Evolutionary conservation across 192 early-diverging fungal species (phyloP).

Genomic region (Backusella liffmaniae): DNA sequence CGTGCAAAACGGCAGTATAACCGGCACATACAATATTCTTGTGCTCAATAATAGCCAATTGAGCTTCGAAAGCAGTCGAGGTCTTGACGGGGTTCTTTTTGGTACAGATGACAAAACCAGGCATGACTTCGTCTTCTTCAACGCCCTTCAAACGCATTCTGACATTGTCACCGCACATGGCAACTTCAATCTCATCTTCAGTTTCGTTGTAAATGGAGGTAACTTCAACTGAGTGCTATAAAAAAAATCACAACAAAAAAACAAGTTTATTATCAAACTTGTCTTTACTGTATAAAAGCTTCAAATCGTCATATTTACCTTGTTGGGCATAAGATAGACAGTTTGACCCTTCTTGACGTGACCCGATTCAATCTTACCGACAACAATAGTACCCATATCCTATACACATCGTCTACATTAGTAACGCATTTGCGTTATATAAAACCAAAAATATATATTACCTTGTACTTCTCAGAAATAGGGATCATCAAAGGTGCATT

Average conservation of each 20-base stretch:
- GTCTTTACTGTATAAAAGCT: not conserved
- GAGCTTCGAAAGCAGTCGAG: slow-evolving; percentile 80
- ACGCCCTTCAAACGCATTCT: slow-evolving; percentile 84
- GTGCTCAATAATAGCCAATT: slow-evolving; percentile 88
- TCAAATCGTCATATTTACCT: slow-evolving; percentile 39
- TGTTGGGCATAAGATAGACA: slow-evolving; percentile 94
- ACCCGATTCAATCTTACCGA: slow-evolving; percentile 97
- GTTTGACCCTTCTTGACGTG: slow-evolving; percentile 82
- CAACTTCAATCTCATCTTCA: slow-evolving; percentile 72
- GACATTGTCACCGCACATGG: slow-evolving; percentile 92
- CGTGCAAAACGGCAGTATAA: slow-evolving; percentile 90
- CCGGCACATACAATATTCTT: slow-evolving; percentile 97
- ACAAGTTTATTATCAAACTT: not conserved
- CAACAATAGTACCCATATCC: slow-evolving; percentile 97
- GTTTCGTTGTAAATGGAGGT: slow-evolving; percentile 80
- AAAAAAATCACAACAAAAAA: not conserved
- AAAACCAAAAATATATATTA: slow-evolving; percentile 7
- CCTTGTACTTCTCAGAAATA: slow-evolving; percentile 92
- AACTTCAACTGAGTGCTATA: slow-evolving; percentile 60
- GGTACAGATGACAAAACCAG: slow-evolving; percentile 87
- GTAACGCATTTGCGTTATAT: no score
- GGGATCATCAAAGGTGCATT: slow-evolving; percentile 92
- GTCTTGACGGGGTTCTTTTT: slow-evolving; percentile 77
- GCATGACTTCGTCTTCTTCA: slow-evolving; percentile 90
- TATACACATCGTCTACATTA: not conserved